A percentile compares a stretch with the other conserved stretches of the same genome.
Evolutionary conservation across 108 stramenopile species (phyloP).

Genomic region (Cyclotella kingstonii): DNA sequence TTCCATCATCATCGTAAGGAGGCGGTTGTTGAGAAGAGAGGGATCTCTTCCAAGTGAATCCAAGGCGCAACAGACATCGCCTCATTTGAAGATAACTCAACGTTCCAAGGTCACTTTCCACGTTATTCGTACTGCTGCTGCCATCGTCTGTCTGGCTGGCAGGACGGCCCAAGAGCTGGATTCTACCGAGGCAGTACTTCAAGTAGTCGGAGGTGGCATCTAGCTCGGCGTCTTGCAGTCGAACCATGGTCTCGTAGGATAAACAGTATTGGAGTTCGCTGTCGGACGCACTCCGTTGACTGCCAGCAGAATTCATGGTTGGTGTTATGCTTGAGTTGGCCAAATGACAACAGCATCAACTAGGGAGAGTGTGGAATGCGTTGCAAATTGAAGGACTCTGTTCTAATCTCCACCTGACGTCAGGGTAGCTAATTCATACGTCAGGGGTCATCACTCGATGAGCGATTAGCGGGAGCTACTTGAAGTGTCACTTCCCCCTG

Average conservation of each 20-base stretch:
- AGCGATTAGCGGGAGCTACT: no score
- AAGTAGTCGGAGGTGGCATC: constrained; percentile 47
- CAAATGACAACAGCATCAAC: no score
- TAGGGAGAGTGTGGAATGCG: no score
- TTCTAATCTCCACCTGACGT: no score
- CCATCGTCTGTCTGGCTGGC: constrained; percentile 24
- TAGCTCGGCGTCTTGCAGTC: constrained; percentile 61
- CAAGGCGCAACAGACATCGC: constrained; percentile 24
- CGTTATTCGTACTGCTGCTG: constrained; percentile 7
- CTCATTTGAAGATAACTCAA: constrained; percentile 47
- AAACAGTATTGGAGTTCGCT: no score
- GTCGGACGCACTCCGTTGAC: no score
- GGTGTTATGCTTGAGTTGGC: no score
- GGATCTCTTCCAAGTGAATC: constrained; percentile 19
- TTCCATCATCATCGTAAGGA: constrained; percentile 14
- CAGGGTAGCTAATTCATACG: no score
- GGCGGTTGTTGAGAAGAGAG: background rate
- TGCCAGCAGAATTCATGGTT: no score
- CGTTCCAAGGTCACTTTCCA: constrained; percentile 6
- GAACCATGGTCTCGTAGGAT: constrained; percentile 71
- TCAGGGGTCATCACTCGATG: no score
- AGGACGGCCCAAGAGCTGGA: constrained; percentile 31
- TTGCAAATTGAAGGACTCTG: no score
- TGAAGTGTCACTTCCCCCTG: no score
- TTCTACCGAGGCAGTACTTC: constrained; percentile 35